Base-by-base conservation (phyloP, 805 yeast genomes). In the Kodamaea neixiangensis region DNA sequence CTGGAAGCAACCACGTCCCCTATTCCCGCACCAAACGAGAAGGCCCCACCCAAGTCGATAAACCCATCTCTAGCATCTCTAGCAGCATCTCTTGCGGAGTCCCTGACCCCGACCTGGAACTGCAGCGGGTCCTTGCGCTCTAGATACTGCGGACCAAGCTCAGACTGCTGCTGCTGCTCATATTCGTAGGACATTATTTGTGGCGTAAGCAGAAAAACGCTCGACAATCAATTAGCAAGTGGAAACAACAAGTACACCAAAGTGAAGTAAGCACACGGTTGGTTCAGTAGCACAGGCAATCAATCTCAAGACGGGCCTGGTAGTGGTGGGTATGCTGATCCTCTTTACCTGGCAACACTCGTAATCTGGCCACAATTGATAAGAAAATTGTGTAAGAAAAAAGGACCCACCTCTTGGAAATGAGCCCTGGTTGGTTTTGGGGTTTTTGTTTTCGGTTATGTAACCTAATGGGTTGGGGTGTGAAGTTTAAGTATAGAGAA, bases 311-410 rank as follows among this genome's bases (percentile, higher is more conserved):
- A 25, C 31, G 7, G 31, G 31, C 31, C n/a, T n/a, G n/a, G n/a
- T n/a, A n/a, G n/a, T n/a, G n/a, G n/a, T n/a, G n/a, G n/a, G 11
- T 7, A 19, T 37, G 41, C 41, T 37, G 41, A 15, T 37, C 19
- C 38, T 37, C 21, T 10, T 11, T 37, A 17, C 21, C 18, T 10
- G 18, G 33, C 44, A 41, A 41, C 19, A n/a, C 22, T 21, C 17
- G 29, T 25, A 25, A 41, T 41, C 34, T 41, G 34, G 44, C 34
- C 44, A 25, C 31, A 41, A 41, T 22, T 41, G 44, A 25, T 25
- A 25, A 25, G 34, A 25, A 22, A 25, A 25, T 25, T 19, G 31
- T 41, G 34, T 19, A 15, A 41, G 34, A 22, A 41, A 25, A 41
- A 41, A 41, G 34, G 44, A 41, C 44, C 31, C 20, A 21, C 34